phyloP scores from a whole-genome alignment of 345 rosid species.

The Syzygium jambos region DNA sequence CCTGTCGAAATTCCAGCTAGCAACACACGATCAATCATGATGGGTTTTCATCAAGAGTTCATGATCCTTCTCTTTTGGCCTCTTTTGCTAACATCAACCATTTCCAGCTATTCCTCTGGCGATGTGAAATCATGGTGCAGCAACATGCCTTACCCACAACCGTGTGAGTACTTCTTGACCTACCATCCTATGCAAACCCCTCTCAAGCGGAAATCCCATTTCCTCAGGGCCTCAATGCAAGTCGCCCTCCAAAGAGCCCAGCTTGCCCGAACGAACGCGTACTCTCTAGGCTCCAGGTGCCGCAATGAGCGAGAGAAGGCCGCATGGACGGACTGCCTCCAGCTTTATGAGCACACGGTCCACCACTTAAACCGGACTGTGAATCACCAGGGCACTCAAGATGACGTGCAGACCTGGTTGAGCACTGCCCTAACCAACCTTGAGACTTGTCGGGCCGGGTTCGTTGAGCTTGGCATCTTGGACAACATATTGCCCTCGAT shows the following conservation, averaged over 20 bases:
- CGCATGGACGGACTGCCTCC: constrained; percentile 81
- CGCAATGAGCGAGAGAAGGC: constrained; percentile 42
- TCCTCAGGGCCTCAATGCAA: constrained; percentile 10
- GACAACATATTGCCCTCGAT: constrained; percentile 44
- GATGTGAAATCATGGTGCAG: constrained; percentile 22
- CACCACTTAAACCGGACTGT: constrained; percentile 46
- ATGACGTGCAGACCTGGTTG: constrained; percentile 83
- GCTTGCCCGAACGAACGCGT: constrained; percentile 31
- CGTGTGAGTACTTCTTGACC: constrained; percentile 24
- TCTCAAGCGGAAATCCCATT: constrained; percentile 18
- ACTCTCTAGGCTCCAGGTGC: constrained; percentile 45
- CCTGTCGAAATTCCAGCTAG: not conserved
- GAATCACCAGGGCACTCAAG: constrained; percentile 38
- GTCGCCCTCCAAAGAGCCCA: constrained; percentile 40
- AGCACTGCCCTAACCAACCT: constrained; percentile 84
- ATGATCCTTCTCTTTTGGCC: constrained; percentile 12
- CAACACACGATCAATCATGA: not conserved
- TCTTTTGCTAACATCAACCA: constrained; percentile 17
- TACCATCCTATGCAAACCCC: not conserved
- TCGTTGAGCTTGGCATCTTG: constrained; percentile 53
- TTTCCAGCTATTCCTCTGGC: constrained; percentile 23
- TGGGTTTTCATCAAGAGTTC: constrained; percentile 26
- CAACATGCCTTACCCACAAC: constrained; percentile 24
- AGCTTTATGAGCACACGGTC: constrained; percentile 45
- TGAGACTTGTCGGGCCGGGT: constrained; percentile 67